A percentile compares a stretch with the other conserved stretches of the same genome.
Conservation (phyloP, 176 grass and related monocot genomes). For the Microstegium vimineum region DNA sequence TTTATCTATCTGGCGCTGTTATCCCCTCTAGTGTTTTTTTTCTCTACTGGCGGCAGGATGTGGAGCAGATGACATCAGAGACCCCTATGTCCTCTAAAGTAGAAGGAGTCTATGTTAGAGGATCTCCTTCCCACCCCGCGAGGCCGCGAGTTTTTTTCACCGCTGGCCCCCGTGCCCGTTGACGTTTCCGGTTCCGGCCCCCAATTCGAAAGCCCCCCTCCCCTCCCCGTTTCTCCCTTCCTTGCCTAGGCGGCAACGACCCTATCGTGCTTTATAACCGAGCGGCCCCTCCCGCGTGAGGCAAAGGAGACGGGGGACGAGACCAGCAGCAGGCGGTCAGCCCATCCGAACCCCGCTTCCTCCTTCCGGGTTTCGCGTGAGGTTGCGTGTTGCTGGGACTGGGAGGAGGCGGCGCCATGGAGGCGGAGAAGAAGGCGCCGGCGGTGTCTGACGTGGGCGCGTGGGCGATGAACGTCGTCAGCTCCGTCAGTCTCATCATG, state of each 20-base stretch:
- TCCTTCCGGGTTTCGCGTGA: neutral
- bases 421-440: conserved; percentile 70
- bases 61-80: too few species aligned
- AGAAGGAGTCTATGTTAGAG: too few species aligned
- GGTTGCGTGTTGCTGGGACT: neutral
- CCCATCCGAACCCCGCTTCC: neutral
- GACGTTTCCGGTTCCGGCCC: conserved; percentile 40
- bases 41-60: too few species aligned
- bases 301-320: neutral
- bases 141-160: conserved; percentile 27
- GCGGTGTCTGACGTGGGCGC: conserved; percentile 79
- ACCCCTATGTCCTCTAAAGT: too few species aligned
- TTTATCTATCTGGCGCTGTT: too few species aligned
- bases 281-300: conserved; percentile 42
- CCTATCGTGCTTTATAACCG: conserved; percentile 32
- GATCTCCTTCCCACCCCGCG: too few species aligned
- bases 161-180: neutral
- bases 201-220: conserved; percentile 46
- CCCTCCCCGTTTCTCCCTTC: conserved; percentile 5
- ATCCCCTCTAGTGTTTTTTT: too few species aligned
- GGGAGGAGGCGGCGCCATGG: conserved; percentile 19
- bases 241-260: conserved; percentile 43
- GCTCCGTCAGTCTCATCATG: conserved; percentile 97
- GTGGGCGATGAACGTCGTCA: conserved; percentile 98
- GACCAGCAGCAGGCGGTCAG: neutral